A percentile compares a stretch with the other conserved stretches of the same genome.
Conservation (phyloP, 805 yeast genomes). For the Torulaspora delbrueckii region DNA sequence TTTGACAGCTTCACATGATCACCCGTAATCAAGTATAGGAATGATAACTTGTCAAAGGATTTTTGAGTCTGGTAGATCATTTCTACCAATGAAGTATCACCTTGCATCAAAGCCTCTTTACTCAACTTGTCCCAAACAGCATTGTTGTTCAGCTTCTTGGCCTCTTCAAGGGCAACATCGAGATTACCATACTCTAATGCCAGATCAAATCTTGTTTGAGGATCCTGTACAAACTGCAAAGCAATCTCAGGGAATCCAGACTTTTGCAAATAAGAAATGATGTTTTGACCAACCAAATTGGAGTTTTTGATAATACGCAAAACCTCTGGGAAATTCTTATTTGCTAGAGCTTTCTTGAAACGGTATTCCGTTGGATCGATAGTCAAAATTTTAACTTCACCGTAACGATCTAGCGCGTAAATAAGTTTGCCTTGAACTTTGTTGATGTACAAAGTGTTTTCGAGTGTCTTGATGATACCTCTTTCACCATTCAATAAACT, state of each 20-base stretch:
- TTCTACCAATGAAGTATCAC: slow-evolving; percentile 81
- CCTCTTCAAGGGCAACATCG: slow-evolving; percentile 82
- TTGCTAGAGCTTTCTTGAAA: slow-evolving; percentile 87
- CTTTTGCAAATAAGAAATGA: slow-evolving; percentile 89
- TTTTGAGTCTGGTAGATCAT: slow-evolving; percentile 83
- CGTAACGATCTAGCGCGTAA: slow-evolving; percentile 78
- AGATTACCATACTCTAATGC: slow-evolving; percentile 93
- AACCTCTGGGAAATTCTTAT: slow-evolving; percentile 87
- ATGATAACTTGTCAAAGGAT: slow-evolving; percentile 82
- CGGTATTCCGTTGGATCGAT: slow-evolving; percentile 97
- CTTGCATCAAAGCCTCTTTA: slow-evolving; percentile 82
- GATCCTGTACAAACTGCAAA: slow-evolving; percentile 91
- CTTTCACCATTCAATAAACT: slow-evolving; percentile 88
- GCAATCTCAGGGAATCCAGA: slow-evolving; percentile 98
- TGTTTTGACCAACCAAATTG: slow-evolving; percentile 93
- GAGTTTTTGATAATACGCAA: slow-evolving; percentile 82
- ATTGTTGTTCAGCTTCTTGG: slow-evolving; percentile 63
- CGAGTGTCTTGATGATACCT: slow-evolving; percentile 91
- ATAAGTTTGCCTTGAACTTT: slow-evolving; percentile 66
- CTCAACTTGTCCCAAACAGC: slow-evolving; percentile 78
- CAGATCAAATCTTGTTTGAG: slow-evolving; percentile 91
- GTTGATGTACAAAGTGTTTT: slow-evolving; percentile 77
- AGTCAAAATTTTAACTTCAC: slow-evolving; percentile 68
- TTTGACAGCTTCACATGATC: slow-evolving; percentile 66
- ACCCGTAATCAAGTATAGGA: slow-evolving; percentile 82